These are phyloP conservation scores for Sanghuangporus sanghuang DNA, from an alignment of 1,284 basidiomycete genomes.

Conservation along the genomic window DNA sequence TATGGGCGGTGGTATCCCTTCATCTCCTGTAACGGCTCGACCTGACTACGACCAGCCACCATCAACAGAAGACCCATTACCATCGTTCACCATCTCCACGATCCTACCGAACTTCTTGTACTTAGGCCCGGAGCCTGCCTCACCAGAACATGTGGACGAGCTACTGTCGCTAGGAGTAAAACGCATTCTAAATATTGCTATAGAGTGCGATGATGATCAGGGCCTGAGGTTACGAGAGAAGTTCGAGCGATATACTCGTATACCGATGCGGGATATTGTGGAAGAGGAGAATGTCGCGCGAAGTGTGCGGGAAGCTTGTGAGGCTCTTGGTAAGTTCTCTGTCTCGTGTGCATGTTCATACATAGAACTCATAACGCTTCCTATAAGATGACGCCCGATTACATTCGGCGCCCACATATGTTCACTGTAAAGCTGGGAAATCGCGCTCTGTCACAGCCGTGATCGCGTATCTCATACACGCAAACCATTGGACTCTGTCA, in stretches of 20 bases:
- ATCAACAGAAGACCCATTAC: conserved; percentile 47
- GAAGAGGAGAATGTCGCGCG: conserved; percentile 89
- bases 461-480: conserved; percentile 95
- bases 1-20: conserved; percentile 35
- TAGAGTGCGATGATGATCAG: conserved; percentile 84
- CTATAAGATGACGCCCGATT: conserved; percentile 81
- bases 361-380: background rate
- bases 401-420: conserved; percentile 85
- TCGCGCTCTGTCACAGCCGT: conserved; percentile 95
- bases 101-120: conserved; percentile 90
- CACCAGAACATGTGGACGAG: conserved; percentile 67
- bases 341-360: background rate
- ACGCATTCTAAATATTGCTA: conserved; percentile 87
- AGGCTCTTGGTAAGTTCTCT: conserved; percentile 68
- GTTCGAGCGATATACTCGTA: conserved; percentile 80
- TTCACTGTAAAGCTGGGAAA: conserved; percentile 96
- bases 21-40: conserved; percentile 56
- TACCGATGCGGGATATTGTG: conserved; percentile 92
- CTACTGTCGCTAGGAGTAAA: conserved; percentile 76
- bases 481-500: conserved; percentile 92
- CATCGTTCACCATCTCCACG: conserved; percentile 72
- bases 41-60: conserved; percentile 47
- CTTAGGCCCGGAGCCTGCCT: conserved; percentile 85
- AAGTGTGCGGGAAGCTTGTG: conserved; percentile 80
- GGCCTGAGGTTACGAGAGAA: conserved; percentile 58